Conservation (phyloP, 176 grass and related monocot genomes). For the Bromus sterilis region DNA sequence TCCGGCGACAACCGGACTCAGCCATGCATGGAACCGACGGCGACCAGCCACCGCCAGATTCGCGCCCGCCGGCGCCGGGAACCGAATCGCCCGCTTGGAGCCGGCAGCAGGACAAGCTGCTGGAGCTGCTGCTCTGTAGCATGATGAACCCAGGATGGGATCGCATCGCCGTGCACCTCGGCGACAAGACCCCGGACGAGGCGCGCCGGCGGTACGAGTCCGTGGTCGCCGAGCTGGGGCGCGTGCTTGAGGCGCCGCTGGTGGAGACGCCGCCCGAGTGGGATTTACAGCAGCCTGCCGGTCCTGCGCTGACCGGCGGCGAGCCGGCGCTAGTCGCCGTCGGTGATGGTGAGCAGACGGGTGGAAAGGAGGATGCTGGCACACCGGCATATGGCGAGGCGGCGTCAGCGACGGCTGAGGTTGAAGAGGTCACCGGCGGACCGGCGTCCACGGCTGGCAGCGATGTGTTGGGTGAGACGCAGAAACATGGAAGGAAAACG, state of each 20-base stretch:
- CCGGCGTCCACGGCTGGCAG: not conserved
- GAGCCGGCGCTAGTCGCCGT: not conserved
- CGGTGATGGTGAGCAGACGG: not conserved
- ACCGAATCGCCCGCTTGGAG: not conserved
- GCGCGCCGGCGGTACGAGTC: not conserved
- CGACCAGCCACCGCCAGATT: not conserved
- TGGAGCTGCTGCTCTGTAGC: constrained; percentile 6
- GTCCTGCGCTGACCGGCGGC: not conserved
- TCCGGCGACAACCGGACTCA: not conserved
- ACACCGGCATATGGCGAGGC: not conserved
- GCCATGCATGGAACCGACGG: not conserved
- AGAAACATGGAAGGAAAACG: not conserved
- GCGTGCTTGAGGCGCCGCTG: not conserved
- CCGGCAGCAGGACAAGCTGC: constrained; percentile 22
- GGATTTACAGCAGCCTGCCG: not conserved
- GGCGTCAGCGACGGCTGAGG: not conserved
- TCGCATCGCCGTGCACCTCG: not conserved
- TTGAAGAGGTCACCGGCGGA: not conserved
- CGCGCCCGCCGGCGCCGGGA: not conserved
- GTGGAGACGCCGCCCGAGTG: constrained; percentile 17
- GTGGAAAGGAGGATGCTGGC: not conserved
- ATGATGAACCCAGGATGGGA: not conserved
- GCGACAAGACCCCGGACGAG: not conserved
- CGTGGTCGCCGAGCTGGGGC: not conserved
- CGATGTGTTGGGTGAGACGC: not conserved